These are phyloP conservation scores for Alternaria gaisen DNA, from an alignment of 2,329 filamentous ascomycete species.

Conservation along the genomic window DNA sequence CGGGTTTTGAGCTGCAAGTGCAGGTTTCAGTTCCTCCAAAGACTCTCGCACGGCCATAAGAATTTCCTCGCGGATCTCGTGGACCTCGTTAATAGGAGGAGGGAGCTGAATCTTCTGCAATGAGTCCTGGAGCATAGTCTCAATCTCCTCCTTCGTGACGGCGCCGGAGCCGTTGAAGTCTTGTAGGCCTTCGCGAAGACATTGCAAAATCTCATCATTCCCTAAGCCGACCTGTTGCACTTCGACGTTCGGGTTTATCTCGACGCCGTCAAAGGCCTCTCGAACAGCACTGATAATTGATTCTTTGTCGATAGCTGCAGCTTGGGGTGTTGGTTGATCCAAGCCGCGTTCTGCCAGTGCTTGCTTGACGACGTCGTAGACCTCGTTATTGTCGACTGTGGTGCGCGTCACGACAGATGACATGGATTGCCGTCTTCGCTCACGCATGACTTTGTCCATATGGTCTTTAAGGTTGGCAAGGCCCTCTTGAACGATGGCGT, in stretches of 20 bases:
- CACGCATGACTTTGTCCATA: constrained; percentile 79
- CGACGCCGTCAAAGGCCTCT: constrained; percentile 82
- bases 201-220: constrained; percentile 86
- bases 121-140: constrained; percentile 84
- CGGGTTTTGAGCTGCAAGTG: constrained; percentile 51
- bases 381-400: constrained; percentile 79
- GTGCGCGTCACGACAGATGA: constrained; percentile 69
- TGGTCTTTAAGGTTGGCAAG: constrained; percentile 84
- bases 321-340: constrained; percentile 55
- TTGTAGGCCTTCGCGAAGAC: constrained; percentile 84
- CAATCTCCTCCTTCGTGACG: constrained; percentile 83
- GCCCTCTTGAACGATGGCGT: constrained; percentile 79
- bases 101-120: constrained; percentile 83
- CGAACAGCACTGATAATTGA: constrained; percentile 87
- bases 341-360: constrained; percentile 68
- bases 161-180: constrained; percentile 70
- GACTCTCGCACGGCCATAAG: constrained; percentile 85
- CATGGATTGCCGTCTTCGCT: constrained; percentile 73
- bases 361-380: constrained; percentile 83
- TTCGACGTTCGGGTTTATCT: constrained; percentile 90
- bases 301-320: constrained; percentile 66
- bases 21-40: constrained; percentile 78
- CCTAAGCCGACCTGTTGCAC: constrained; percentile 90
- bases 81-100: constrained; percentile 72
- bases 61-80: constrained; percentile 82